These are phyloP conservation scores for Oenanthe javanica DNA, from an alignment of 140 eudicot genomes.

Conservation along the genomic window DNA sequence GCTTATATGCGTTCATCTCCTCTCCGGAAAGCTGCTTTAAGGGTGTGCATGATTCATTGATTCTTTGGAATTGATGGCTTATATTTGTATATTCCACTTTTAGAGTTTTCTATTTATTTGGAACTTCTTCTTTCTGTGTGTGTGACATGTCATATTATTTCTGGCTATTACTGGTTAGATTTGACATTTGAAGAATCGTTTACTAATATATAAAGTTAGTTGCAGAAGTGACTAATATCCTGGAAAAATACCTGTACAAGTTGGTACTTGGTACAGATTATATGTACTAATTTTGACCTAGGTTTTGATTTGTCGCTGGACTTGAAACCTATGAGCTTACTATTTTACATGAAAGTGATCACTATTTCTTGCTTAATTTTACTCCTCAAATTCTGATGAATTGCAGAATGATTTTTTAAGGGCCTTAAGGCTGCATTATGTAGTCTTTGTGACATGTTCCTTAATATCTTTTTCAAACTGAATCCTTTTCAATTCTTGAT, in stretches of 20 bases:
- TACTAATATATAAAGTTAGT: neutral
- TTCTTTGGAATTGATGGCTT: neutral
- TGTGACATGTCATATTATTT: neutral
- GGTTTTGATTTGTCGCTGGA: neutral
- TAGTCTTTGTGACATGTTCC: neutral
- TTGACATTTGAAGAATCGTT: neutral
- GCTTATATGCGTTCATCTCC: constrained; percentile 89
- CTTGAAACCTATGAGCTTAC: neutral
- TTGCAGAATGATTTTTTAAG: neutral
- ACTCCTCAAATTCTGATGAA: neutral
- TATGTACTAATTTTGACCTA: neutral
- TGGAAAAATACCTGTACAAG: neutral
- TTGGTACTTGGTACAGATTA: neutral
- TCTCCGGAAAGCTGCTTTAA: constrained; percentile 89
- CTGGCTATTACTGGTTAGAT: neutral
- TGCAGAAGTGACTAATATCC: neutral
- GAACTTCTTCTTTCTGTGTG: neutral
- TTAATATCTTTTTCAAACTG: neutral
- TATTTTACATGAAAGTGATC: neutral
- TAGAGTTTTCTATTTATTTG: neutral
- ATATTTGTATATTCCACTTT: neutral
- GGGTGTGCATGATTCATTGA: constrained; percentile 58
- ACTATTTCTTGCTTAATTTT: neutral
- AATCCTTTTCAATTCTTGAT: neutral
- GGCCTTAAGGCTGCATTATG: neutral